Evolutionary conservation across 139 green algal genomes (phyloP), one percentile per base, ranked within the genome.

Genomic region (Coelastrella sp.): DNA sequence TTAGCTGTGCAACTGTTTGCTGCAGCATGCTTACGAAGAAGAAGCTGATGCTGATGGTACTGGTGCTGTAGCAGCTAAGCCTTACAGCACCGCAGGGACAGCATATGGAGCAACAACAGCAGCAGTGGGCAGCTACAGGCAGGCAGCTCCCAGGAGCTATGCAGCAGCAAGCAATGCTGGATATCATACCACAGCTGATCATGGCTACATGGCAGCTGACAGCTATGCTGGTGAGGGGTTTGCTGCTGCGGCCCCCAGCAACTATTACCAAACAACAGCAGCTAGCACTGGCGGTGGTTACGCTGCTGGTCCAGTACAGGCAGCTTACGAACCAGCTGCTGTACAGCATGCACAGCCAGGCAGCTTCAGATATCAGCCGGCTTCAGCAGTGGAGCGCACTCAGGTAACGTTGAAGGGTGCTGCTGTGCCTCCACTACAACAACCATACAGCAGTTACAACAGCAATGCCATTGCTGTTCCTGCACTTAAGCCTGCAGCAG

Each of bases 21-120:
- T 80, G 83, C 83, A 88, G 83, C 83, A 88, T 60, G 17, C 83
- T 16, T 88, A 88, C 23, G 83, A 88, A 17, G 83, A 73, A 54
- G 60, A 73, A 20, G 83, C 80, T 59, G 83, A 80, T 47, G 32
- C 32, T 7, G 66, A 80, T 56, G 80, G 5, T 7, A 5, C n/a
- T 73, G 80, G 20, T 7, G 80, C 57, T 23, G 78, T 8, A 10
- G 54, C 16, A 71, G 78, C 78, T 23, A 47, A 47, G 32, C 32
- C 32, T 47, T 5, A 66, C 54, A 56, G 14, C 8, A 66, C 23
- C 20, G 47, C 66, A 13, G 77, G 54, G 14, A 7, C 6, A 32
- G 5, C 17, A 71, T 65, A 73, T 56, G 80, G 58, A 7, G 80
- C 80, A 86, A 22, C 80, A 73, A 59, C 59, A 74, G 59, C 80